Evolutionary conservation across 345 rosid species (phyloP).

Genomic region (Salix caprea): DNA sequence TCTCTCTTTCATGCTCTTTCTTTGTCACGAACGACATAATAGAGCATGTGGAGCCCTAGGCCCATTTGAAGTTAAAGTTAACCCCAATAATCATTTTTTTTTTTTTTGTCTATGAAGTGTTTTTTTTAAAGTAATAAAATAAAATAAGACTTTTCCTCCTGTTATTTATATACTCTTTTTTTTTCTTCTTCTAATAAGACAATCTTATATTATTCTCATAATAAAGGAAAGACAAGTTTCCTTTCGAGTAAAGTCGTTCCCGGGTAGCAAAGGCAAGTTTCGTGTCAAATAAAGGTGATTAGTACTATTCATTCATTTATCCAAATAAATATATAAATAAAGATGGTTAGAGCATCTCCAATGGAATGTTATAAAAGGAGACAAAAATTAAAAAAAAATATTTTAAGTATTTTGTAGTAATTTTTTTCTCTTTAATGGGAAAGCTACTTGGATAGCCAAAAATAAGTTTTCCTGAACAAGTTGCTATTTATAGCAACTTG

Average conservation of each 20-base stretch:
- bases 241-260: not conserved
- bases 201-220: too few species aligned
- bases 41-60: slow-evolving; percentile 29
- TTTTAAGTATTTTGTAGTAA: too few species aligned
- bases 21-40: not conserved
- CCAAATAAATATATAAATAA: not conserved
- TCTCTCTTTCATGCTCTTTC: not conserved
- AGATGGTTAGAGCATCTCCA: too few species aligned
- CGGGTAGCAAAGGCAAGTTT: not conserved
- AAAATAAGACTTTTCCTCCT: not conserved
- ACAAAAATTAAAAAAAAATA: too few species aligned
- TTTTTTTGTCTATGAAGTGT: not conserved
- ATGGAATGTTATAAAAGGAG: too few species aligned
- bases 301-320: not conserved
- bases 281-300: not conserved
- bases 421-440: too few species aligned
- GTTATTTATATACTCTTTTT: not conserved
- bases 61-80: slow-evolving; percentile 8
- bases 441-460: too few species aligned
- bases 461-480: too few species aligned
- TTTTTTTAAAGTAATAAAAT: too few species aligned
- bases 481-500: too few species aligned
- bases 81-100: not conserved
- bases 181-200: not conserved
- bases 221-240: too few species aligned